Percentiles rank a stretch among this genome's conserved stretches.
Conservation (phyloP, 2,329 filamentous ascomycete species). For the Pseudonectria foliicola region DNA sequence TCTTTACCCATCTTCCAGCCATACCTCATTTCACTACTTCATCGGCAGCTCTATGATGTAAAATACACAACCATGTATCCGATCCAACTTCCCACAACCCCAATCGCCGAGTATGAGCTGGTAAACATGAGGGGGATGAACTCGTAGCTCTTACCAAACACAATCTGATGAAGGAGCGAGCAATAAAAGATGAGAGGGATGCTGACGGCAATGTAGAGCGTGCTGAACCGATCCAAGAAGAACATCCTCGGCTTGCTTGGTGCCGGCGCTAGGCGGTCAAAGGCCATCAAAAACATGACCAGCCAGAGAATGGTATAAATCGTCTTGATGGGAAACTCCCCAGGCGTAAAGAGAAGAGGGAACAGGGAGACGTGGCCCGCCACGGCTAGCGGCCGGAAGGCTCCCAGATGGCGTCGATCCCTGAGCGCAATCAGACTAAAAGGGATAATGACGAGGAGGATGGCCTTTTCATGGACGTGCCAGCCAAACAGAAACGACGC, state of each 20-base stretch:
- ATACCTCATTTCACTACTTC: no score
- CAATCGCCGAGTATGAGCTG: constrained; percentile 86
- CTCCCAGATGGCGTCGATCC: constrained; percentile 82
- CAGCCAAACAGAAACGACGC: constrained; percentile 96
- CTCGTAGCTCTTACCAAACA: constrained; percentile 77
- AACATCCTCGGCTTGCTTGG: constrained; percentile 76
- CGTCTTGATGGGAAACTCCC: constrained; percentile 91
- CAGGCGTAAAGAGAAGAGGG: constrained; percentile 82
- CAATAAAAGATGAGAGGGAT: constrained; percentile 87
- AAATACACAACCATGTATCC: constrained; percentile 94
- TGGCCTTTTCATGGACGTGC: constrained; percentile 98
- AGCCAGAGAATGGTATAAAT: constrained; percentile 92
- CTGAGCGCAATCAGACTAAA: constrained; percentile 88
- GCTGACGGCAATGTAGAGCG: constrained; percentile 81
- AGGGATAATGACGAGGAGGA: constrained; percentile 87
- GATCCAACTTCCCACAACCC: constrained; percentile 93
- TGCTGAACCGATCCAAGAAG: constrained; percentile 81
- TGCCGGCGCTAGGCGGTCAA: constrained; percentile 81
- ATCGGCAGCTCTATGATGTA: constrained; percentile 33
- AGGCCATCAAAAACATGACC: constrained; percentile 73
- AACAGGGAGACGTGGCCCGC: constrained; percentile 94
- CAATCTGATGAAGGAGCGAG: constrained; percentile 71
- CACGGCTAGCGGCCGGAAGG: constrained; percentile 86
- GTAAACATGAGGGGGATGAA: constrained; percentile 97
- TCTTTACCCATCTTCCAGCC: no score